These are phyloP conservation scores for Stylosanthes scabra DNA, from an alignment of 331 rosid species.

Conservation along the genomic window DNA sequence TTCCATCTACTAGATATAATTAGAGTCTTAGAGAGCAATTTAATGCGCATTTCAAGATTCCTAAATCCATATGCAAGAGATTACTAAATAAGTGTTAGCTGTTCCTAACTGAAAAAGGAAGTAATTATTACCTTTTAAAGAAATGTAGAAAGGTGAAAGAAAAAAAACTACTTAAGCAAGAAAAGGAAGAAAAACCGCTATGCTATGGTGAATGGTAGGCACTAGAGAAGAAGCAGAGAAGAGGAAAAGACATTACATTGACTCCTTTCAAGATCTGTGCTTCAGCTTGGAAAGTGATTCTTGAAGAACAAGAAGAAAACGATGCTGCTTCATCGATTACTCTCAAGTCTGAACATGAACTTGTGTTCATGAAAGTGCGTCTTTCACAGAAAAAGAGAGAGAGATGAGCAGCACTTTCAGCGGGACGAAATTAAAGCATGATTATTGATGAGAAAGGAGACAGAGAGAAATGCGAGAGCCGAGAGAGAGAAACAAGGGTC, in stretches of 20 bases:
- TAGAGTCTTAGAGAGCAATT: not conserved
- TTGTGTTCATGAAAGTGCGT: no score
- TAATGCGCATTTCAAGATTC: slow-evolving; percentile 12
- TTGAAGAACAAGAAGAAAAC: not conserved
- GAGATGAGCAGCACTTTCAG: not conserved
- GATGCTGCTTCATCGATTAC: slow-evolving; percentile 1
- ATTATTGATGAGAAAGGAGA: not conserved
- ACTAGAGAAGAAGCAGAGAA: not conserved
- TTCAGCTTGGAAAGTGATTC: not conserved
- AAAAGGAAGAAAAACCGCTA: slow-evolving; percentile 1
- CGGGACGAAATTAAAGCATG: not conserved
- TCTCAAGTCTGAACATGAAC: not conserved
- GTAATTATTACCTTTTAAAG: not conserved
- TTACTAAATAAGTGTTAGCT: not conserved
- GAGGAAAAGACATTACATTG: slow-evolving; percentile 18
- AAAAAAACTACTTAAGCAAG: slow-evolving; percentile 10
- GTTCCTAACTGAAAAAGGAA: not conserved
- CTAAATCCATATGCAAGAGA: not conserved
- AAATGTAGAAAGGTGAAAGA: not conserved
- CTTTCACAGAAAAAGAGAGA: no score
- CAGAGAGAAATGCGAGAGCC: not conserved
- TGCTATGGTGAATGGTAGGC: no score
- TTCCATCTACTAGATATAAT: not conserved
- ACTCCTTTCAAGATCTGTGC: slow-evolving; percentile 30
- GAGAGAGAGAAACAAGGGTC: not conserved